Evolutionary conservation across 1,139 yeast genomes (phyloP), one percentile per base, ranked within the genome.

Genomic region (Kurtzmaniella quercitrusa): DNA sequence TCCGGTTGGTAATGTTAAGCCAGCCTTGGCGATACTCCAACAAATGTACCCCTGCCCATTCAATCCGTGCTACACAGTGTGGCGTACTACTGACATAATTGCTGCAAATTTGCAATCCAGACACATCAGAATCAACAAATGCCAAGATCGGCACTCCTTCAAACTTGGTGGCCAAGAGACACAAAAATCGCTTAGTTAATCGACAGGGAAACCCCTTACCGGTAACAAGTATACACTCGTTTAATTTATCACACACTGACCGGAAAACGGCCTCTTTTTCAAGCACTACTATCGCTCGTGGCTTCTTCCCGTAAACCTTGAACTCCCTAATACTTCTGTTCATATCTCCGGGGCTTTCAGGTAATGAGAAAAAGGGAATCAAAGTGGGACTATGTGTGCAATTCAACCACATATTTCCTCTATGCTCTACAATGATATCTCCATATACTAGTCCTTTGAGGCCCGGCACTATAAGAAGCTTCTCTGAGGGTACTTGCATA

Each of bases 161-260:
- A 16, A 48, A 41, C 10, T 38, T 12, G 3, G 37, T 12, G 21
- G 55, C 48, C 45, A 63, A 41, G 6, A 41, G 23, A 17, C 43
- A 40, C 3, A 64, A 56, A 45, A 66, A 65, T 17, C 44, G 45
- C 42, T 57, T 54, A 1, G 73, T 66, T 11, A 65, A 47, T 6
- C 48, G 43, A 46, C 70, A 75, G 0, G 94, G 91, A 50, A 69
- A 84, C 3, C 94, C 94, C 57, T 81, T 81, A 0, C 88, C 91
- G 0, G 84, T 80, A 1, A 82, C 55, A 0, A 80, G 51, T 4
- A 79, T 50, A 18, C 60, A 48, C 25, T 37, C 34, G 3, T 41
- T 46, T 17, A 54, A 55, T 51, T 41, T 59, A 34, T 51, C 49
- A 43, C 65, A 64, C 40, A 75, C 55, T 1, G 68, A 59, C 41